Conservation (phyloP, 331 rosid genomes). For the Malus hybrid region DNA sequence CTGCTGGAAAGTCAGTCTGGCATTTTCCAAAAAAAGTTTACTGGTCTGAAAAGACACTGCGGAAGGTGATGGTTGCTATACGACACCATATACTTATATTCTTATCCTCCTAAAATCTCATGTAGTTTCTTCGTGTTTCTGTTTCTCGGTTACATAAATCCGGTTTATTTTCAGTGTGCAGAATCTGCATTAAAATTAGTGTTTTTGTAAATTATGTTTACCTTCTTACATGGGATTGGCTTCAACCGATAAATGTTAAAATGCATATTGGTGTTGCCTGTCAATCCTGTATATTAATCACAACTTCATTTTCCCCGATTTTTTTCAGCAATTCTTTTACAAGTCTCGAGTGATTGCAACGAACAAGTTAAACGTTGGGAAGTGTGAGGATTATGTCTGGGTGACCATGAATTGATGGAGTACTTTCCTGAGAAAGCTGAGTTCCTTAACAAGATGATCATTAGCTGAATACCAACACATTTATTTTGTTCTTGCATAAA, state of each 20-base stretch:
- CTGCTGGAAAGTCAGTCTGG: constrained; percentile 58
- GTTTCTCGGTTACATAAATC: neutral
- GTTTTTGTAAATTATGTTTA: neutral
- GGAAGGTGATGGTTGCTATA: constrained; percentile 39
- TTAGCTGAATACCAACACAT: constrained; percentile 22
- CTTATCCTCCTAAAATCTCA: neutral
- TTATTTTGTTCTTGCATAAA: neutral
- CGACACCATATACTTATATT: neutral
- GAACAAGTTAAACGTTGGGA: constrained; percentile 41
- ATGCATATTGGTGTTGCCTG: neutral
- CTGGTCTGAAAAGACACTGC: constrained; percentile 69
- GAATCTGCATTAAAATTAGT: constrained; percentile 68
- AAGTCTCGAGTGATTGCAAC: constrained; percentile 81
- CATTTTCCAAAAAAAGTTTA: constrained; percentile 82
- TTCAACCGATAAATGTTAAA: neutral
- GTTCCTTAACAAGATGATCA: constrained; percentile 68
- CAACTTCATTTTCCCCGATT: neutral
- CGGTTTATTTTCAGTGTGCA: constrained; percentile 56
- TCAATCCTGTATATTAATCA: neutral
- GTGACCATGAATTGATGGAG: constrained; percentile 74
- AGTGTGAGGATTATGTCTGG: constrained; percentile 76
- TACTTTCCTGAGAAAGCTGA: constrained; percentile 77
- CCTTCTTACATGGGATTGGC: neutral
- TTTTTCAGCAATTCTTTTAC: constrained; percentile 66
- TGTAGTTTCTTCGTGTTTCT: neutral